Conservation (phyloP, 192 early-diverging fungal genomes). For the Linnemannia zychae region DNA sequence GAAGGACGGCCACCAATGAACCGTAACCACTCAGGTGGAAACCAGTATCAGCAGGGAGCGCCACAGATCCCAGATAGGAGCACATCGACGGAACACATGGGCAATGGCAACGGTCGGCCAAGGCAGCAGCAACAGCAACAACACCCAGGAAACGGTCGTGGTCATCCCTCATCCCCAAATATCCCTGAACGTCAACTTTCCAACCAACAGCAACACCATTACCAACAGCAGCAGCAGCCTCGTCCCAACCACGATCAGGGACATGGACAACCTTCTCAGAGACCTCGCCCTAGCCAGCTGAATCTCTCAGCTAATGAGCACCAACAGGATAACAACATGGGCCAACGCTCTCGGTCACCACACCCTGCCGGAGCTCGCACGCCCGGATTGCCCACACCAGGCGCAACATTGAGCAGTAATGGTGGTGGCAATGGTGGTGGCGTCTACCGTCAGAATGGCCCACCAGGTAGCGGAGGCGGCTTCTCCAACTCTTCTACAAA, state of each 20-base stretch:
- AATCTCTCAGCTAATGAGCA: slow-evolving; percentile 24
- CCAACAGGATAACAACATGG: slow-evolving; percentile 10
- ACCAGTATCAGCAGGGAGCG: neutral
- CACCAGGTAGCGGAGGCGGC: slow-evolving; percentile 24
- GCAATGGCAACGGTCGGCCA: slow-evolving; percentile 10
- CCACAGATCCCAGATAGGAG: slow-evolving; percentile 36
- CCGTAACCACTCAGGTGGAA: slow-evolving; percentile 6
- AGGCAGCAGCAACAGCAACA: slow-evolving; percentile 23
- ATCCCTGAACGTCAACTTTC: slow-evolving; percentile 21
- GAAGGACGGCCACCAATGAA: slow-evolving; percentile 20
- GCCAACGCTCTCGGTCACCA: slow-evolving; percentile 30
- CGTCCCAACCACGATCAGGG: slow-evolving; percentile 24
- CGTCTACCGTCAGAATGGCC: slow-evolving; percentile 48
- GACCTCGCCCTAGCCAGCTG: slow-evolving; percentile 21
- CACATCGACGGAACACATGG: slow-evolving; percentile 28
- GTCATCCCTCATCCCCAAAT: slow-evolving; percentile 35
- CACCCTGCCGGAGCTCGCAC: slow-evolving; percentile 3
- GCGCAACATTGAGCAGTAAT: slow-evolving; percentile 4
- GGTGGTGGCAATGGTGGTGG: slow-evolving; percentile 16
- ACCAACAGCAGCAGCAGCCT: slow-evolving; percentile 14
- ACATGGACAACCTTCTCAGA: slow-evolving; percentile 5
- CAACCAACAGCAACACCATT: slow-evolving; percentile 7
- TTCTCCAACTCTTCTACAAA: slow-evolving; percentile 19
- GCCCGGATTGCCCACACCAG: slow-evolving; percentile 32
- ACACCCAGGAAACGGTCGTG: slow-evolving; percentile 12